Evolutionary conservation across 257 asterid species (phyloP), one percentile per base, ranked within the genome.

Genomic region (Solanum corneliomulleri): DNA sequence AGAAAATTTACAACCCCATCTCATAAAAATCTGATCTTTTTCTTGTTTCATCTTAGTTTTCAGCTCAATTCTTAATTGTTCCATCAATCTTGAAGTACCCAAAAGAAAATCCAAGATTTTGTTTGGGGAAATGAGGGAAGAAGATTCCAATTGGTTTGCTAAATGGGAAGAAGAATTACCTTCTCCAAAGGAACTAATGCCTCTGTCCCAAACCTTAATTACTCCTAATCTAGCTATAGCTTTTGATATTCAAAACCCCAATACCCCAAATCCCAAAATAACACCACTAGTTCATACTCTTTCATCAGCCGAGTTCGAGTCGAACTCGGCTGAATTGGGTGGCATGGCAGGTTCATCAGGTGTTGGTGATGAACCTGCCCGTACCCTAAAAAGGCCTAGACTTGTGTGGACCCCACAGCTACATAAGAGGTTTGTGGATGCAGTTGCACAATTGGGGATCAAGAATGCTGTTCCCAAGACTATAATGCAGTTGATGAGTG

Each of bases 141-240:
- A 96, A 6, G 97, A 96, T 66, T 92, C 96, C 16, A 94, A 89
- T 89, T 94, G 99, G 99, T 94, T 96, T 87, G 89, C 93, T 15
- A 94, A 91, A 90, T 96, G 99, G 99, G 98, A 94, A 74, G 99
- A 96, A 1, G 92, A 96, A 88, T 89, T 94, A 21, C 98, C 99
- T 33, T 66, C 97, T 27, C 96, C 98, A 11, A 97, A 93, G n/a
- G 98, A 95, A 23, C 92, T 95, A 64, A 95, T 90, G 92, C 96
- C 98, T 83, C 75, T 94, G 7, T 92, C 97, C 83, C 98, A 94
- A 81, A 89, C 98, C 93, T 93, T 96, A 85, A 96, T 96, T 76
- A 90, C 95, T 0, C 95, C 98, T 86, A 94, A 94, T 94, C 90
- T 94, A 45, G 96, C 97, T 4, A 87, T 89, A 12, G 96, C 98